Conservation (phyloP, 371 early-diverging fungal genomes). For the Chytridium lagenaria region DNA sequence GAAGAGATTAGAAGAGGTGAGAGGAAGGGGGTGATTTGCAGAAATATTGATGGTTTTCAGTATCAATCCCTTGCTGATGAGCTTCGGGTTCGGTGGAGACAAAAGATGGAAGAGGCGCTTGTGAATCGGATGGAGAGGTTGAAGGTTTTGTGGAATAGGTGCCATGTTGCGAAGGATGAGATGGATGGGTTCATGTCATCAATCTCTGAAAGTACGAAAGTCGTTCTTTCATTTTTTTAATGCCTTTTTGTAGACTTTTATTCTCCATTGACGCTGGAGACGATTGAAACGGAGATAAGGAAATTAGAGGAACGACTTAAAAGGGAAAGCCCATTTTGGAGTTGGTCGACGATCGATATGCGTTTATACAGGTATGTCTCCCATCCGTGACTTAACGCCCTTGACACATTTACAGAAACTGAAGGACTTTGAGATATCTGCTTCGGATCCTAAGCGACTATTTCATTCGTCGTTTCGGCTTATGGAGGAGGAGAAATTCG, state of each 20-base stretch:
- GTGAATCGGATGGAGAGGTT: slow-evolving; percentile 26
- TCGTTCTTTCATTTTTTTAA: slow-evolving; percentile 20
- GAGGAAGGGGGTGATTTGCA: slow-evolving; percentile 28
- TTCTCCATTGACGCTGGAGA: slow-evolving; percentile 37
- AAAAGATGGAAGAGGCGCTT: slow-evolving; percentile 40
- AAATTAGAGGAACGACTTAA: slow-evolving; percentile 47
- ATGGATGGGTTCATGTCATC: slow-evolving; percentile 39
- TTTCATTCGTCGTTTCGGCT: slow-evolving; percentile 84
- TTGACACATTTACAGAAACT: no score
- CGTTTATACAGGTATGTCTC: slow-evolving; percentile 58
- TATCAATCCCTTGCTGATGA: slow-evolving; percentile 43
- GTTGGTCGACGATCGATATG: slow-evolving; percentile 64
- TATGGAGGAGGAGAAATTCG: slow-evolving; percentile 85
- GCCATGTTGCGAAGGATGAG: slow-evolving; percentile 38
- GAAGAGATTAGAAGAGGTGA: slow-evolving; percentile 33
- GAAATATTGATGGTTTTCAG: slow-evolving; percentile 25
- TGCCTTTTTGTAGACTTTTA: slow-evolving; percentile 37
- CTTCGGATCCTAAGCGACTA: slow-evolving; percentile 84
- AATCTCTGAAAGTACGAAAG: slow-evolving; percentile 51
- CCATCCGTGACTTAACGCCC: no score
- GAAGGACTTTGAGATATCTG: slow-evolving; percentile 85
- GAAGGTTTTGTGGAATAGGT: slow-evolving; percentile 39
- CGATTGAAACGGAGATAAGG: slow-evolving; percentile 30
- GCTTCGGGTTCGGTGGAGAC: slow-evolving; percentile 36
- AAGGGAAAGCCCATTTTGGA: slow-evolving; percentile 55